Base-by-base conservation (phyloP, 139 green algal species). In the Ostreobium quekettii region DNA sequence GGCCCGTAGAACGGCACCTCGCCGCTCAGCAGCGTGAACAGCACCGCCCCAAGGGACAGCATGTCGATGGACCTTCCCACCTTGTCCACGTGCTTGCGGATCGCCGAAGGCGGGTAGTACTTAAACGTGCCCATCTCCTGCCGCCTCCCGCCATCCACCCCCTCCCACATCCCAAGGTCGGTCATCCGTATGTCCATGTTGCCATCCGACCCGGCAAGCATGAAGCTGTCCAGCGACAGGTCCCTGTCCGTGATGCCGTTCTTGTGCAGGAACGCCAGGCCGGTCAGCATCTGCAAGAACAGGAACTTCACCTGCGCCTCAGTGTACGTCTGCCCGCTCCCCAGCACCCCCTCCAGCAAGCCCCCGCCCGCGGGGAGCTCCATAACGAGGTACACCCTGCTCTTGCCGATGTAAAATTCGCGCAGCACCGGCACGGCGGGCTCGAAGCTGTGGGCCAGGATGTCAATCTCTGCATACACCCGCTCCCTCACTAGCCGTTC, bases 381-480 rank as follows among this genome's bases (percentile, higher is more conserved):
- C 42, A 84, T 94, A 68, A 96, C 85, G 2, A 96, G 75, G 72
- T 94, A 96, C 39, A 95, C 83, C 76, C 84, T 73, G 38, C 36
- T 63, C 1, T 66, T 31, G 5, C 42, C 56, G 48, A 47, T 26
- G 59, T 61, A 74, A 22, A 68, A 74, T 32, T 74, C 68, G 8
- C 36, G 29, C 32, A 96, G 68, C 65, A 73, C 84, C 31, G 95
- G 82, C 15, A 96, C 83, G 69, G 93, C 92, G 15, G 79, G 62
- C 60, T 96, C 85, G 64, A 90, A 76, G 58, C 93, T 74, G 5
- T 76, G 70, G 30, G 86, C 85, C 26, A 93, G 73, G 30, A 96
- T 91, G 67, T 93, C 85, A 60, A 96, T 95, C 66, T 96, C 89
- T 75, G 92, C 92, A 75, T 92, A 91, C 24, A 95, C 91, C 77